These are phyloP conservation scores for Aspergillus glaucus DNA, from an alignment of 2,329 filamentous ascomycete genomes.

Conservation along the genomic window DNA sequence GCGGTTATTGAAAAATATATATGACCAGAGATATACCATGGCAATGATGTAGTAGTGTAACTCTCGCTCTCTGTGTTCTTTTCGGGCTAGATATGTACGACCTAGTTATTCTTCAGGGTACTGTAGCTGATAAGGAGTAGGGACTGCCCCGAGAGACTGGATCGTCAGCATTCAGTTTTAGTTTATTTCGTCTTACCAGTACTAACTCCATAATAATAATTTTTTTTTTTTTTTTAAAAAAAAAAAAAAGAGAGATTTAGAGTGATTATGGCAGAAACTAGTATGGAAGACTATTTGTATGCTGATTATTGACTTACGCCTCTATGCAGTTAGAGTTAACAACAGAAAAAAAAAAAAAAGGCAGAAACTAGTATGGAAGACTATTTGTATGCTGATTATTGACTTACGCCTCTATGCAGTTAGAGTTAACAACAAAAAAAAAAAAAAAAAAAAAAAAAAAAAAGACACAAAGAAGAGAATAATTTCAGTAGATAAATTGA, in stretches of 20 bases:
- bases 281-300: not conserved
- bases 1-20: too few species aligned
- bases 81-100: not conserved
- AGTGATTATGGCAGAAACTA: too few species aligned
- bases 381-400: not conserved
- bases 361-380: not conserved
- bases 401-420: not conserved
- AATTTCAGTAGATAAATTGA: slow-evolving; percentile 4
- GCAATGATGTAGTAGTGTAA: not conserved
- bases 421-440: slow-evolving; percentile 6
- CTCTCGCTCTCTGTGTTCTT: not conserved
- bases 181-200: not conserved
- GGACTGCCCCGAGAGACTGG: not conserved
- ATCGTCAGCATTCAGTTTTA: not conserved
- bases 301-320: not conserved
- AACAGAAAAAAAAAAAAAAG: slow-evolving; percentile 14
- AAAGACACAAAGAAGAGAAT: slow-evolving; percentile 10
- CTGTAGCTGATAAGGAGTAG: not conserved
- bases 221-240: too few species aligned
- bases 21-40: too few species aligned
- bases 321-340: not conserved
- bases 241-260: not conserved
- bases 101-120: not conserved
- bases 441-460: too few species aligned
- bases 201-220: not conserved